phyloP scores from a whole-genome alignment of 306 rosid species.

The Trifolium dubium region DNA sequence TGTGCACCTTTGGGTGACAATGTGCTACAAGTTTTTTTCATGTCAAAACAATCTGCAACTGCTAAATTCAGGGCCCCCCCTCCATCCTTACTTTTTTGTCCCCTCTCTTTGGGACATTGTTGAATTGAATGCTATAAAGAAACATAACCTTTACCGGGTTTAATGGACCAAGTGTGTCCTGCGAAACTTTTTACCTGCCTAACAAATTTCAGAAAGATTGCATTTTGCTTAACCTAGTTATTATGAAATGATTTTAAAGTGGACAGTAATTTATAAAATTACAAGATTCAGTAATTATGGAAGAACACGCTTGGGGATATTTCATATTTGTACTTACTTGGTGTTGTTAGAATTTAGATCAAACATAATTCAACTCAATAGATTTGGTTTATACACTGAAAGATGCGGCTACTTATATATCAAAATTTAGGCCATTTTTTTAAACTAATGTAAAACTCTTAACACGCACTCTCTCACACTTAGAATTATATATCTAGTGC shows the following conservation, averaged over 20 bases:
- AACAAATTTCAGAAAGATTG: constrained; percentile 5
- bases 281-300: neutral
- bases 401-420: too few species aligned
- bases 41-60: constrained; percentile 23
- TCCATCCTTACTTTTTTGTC: constrained; percentile 5
- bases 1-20: neutral
- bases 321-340: neutral
- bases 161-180: constrained; percentile 34
- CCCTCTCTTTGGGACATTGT: constrained; percentile 23
- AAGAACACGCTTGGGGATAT: constrained; percentile 1
- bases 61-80: constrained; percentile 33
- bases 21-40: constrained; percentile 2
- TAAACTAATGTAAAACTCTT: neutral
- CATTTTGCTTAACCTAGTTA: constrained; percentile 25
- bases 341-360: neutral
- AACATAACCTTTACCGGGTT: constrained; percentile 44
- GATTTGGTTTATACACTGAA: too few species aligned
- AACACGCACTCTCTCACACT: neutral
- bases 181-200: constrained; percentile 40
- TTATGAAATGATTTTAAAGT: constrained; percentile 12
- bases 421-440: neutral
- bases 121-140: constrained; percentile 37
- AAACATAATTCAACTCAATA: neutral
- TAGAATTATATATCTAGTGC: neutral
- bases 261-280: neutral